Base-by-base conservation (phyloP, 495 filamentous ascomycete genomes). In the Choiromyces venosus region DNA sequence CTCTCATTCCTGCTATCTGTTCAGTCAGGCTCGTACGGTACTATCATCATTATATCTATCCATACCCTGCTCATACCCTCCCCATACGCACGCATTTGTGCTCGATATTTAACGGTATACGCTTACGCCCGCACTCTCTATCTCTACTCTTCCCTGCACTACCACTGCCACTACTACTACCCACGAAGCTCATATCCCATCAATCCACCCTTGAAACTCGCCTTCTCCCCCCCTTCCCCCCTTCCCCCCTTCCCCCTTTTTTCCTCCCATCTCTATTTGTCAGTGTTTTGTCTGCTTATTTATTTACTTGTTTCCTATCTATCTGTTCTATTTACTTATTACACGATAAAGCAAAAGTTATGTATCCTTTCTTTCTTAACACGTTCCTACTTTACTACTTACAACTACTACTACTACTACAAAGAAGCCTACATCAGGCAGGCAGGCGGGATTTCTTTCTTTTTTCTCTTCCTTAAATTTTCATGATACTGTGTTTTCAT, bases 1-100 rank as follows among this genome's bases (percentile, higher is more conserved):
- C 74, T 29, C 72, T 75, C 72, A 21, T 75, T 75, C 68, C 52
- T 61, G n/a, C 29, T 61, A 29, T 61, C n/a, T 61, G 10, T 61
- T 61, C n/a, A 29, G 52, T 25, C 52, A 29, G 25, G 52, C 52
- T 61, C n/a, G n/a, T 10, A n/a, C 52, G n/a, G n/a, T n/a, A n/a
- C n/a, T n/a, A n/a, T n/a, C 52, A 29, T 10, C 25, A 61, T 29
- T 25, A 61, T 29, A 61, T 61, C 25, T 61, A 61, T 61, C 25
- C 52, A 61, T 61, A 61, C 52, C 52, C 52, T 61, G 52, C 52
- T 61, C 52, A 61, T 61, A 61, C 52, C 52, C 52, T 25, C n/a
- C 29, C 52, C n/a, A 61, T 29, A 16, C 52, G 52, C 52, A 61
- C 25, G 10, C 52, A 61, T 16, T n/a, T 61, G 52, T 61, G 29